A percentile compares a stretch with the other conserved stretches of the same genome.
phyloP scores from a whole-genome alignment of 148 eudicot species.

The Rhododendron henanense region DNA sequence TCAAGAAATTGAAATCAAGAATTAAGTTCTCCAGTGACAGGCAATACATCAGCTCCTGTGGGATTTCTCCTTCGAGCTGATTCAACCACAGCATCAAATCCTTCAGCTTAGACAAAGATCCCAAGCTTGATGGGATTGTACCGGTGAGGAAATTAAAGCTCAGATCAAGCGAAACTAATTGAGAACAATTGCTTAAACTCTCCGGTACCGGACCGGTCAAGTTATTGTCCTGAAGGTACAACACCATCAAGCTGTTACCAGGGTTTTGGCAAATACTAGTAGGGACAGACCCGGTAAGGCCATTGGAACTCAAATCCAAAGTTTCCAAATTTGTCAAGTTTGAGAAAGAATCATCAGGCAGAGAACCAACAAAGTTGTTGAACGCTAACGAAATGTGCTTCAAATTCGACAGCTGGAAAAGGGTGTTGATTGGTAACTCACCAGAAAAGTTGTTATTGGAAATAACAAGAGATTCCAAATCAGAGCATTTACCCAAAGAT shows the following conservation, averaged over 20 bases:
- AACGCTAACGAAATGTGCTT: conserved; percentile 35
- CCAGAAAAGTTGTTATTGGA: conserved; percentile 77
- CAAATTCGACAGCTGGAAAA: conserved; percentile 48
- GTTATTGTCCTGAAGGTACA: conserved; percentile 48
- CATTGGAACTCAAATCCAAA: conserved; percentile 74
- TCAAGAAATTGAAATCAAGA: conserved; percentile 49
- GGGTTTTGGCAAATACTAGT: conserved; percentile 32
- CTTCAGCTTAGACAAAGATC: conserved; percentile 36
- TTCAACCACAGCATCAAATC: conserved; percentile 59
- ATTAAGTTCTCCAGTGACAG: conserved; percentile 42
- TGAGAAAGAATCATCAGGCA: conserved; percentile 46
- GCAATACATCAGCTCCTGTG: conserved; percentile 43
- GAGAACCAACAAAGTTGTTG: conserved; percentile 53
- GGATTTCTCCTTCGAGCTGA: conserved; percentile 51
- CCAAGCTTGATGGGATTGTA: conserved; percentile 41
- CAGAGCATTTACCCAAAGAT: conserved; percentile 52
- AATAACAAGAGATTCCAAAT: conserved; percentile 45
- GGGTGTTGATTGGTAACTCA: conserved; percentile 57
- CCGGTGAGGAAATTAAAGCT: conserved; percentile 49
- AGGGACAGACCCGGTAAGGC: conserved; percentile 47
- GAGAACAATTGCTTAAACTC: conserved; percentile 38
- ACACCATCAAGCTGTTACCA: conserved; percentile 28
- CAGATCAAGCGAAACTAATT: conserved; percentile 52
- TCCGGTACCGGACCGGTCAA: conserved; percentile 47
- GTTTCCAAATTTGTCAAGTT: conserved; percentile 40